Evolutionary conservation across 2,329 filamentous ascomycete species (phyloP).

Genomic region (Neopestalotiopsis sp.): DNA sequence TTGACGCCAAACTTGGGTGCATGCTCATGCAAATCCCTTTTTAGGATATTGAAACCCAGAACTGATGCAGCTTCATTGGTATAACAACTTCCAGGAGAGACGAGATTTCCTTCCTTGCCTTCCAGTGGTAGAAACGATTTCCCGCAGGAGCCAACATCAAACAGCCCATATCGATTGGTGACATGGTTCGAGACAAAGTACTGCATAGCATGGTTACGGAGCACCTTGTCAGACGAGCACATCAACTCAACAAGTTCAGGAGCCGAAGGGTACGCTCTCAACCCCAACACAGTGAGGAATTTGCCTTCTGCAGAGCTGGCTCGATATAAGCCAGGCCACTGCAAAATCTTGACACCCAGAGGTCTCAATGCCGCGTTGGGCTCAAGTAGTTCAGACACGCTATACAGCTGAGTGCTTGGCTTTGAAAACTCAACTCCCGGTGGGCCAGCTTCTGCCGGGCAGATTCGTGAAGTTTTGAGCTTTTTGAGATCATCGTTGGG

Average conservation of each 20-base stretch:
- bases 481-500: constrained; percentile 80
- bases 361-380: constrained; percentile 73
- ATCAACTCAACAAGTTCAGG: constrained; percentile 81
- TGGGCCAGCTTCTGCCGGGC: constrained; percentile 74
- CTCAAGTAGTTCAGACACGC: constrained; percentile 80
- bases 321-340: constrained; percentile 78
- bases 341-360: constrained; percentile 75
- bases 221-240: constrained; percentile 59
- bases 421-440: constrained; percentile 58
- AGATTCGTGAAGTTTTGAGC: constrained; percentile 78
- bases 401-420: constrained; percentile 63
- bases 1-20: constrained; percentile 83
- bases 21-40: constrained; percentile 77
- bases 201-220: constrained; percentile 73
- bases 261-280: constrained; percentile 73
- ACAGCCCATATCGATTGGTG: constrained; percentile 74
- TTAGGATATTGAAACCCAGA: constrained; percentile 81
- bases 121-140: constrained; percentile 76
- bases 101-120: constrained; percentile 67
- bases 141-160: constrained; percentile 59
- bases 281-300: constrained; percentile 75
- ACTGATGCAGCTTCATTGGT: constrained; percentile 78
- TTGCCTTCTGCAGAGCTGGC: constrained; percentile 71
- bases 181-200: constrained; percentile 86
- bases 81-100: constrained; percentile 78